Percentiles rank a stretch among this genome's conserved stretches.
phyloP scores from a whole-genome alignment of 352 stramenopile species.

The Phytopythium vexans region DNA sequence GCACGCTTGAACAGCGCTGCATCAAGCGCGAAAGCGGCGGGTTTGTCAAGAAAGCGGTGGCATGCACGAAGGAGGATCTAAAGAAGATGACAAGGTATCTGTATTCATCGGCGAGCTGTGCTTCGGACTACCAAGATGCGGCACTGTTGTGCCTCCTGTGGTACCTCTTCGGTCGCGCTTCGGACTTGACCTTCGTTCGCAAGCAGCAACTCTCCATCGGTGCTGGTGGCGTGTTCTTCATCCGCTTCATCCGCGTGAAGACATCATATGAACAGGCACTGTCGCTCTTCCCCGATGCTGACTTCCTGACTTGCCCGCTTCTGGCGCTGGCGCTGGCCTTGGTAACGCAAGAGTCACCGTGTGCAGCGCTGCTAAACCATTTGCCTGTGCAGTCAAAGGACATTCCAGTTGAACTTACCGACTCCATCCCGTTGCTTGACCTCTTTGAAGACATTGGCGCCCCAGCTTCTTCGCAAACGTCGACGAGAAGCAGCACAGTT shows the following conservation, averaged over 20 bases:
- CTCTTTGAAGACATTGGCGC: neutral
- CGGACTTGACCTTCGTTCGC: conserved; percentile 14
- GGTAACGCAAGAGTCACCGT: neutral
- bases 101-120: conserved; percentile 6
- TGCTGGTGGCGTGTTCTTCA: conserved; percentile 8
- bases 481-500: neutral
- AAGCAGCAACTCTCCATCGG: conserved; percentile 18
- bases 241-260: conserved; percentile 23
- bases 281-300: conserved; percentile 18
- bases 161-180: conserved; percentile 23
- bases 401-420: neutral
- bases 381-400: conserved; percentile 3
- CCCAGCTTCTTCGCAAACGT: neutral
- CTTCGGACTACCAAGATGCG: conserved; percentile 11
- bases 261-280: conserved; percentile 20
- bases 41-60: conserved; percentile 6
- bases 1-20: conserved; percentile 9
- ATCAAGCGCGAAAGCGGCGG: conserved; percentile 7
- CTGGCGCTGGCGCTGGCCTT: conserved; percentile 12
- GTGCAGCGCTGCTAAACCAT: conserved; percentile 3
- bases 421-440: conserved; percentile 1
- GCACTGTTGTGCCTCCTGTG: conserved; percentile 17
- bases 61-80: conserved; percentile 3
- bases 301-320: conserved; percentile 17
- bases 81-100: neutral